These are phyloP conservation scores for Debaryomyces prosopidis DNA, from an alignment of 805 yeast species.

Conservation along the genomic window DNA sequence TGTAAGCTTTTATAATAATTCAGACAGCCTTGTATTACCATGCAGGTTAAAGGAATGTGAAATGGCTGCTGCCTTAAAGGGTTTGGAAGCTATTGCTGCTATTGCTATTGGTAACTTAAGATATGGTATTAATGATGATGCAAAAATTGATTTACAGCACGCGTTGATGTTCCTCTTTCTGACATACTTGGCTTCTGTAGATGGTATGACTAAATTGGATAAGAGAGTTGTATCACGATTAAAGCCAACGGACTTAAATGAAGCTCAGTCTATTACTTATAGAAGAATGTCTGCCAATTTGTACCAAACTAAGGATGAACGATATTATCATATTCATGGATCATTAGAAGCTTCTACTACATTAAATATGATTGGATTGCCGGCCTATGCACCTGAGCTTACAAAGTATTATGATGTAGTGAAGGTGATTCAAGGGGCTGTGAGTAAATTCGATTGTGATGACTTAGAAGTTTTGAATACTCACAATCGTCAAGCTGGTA, in stretches of 20 bases:
- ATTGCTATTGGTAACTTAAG: constrained; percentile 15
- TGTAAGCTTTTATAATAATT: constrained; percentile 10
- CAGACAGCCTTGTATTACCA: constrained; percentile 18
- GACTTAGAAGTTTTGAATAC: constrained; percentile 28
- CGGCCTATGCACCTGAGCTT: constrained; percentile 20
- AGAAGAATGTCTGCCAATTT: constrained; percentile 33
- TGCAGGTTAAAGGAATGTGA: constrained; percentile 26
- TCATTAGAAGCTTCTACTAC: constrained; percentile 30
- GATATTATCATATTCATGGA: constrained; percentile 32
- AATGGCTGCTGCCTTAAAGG: constrained; percentile 24
- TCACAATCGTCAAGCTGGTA: constrained; percentile 31
- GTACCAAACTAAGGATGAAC: constrained; percentile 29
- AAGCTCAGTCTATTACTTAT: constrained; percentile 16
- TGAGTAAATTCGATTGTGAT: constrained; percentile 21
- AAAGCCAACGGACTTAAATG: constrained; percentile 9
- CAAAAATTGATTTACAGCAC: constrained; percentile 20
- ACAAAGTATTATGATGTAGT: constrained; percentile 24
- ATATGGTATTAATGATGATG: constrained; percentile 10
- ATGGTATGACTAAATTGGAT: constrained; percentile 26
- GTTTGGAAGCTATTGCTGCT: constrained; percentile 19
- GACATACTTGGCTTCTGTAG: constrained; percentile 31
- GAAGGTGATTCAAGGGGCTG: constrained; percentile 17
- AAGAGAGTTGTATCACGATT: constrained; percentile 12
- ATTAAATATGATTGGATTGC: constrained; percentile 32
- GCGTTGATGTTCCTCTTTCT: constrained; percentile 28